Evolutionary conservation across 2,329 filamentous ascomycete genomes (phyloP).

Genomic region (Fusarium ramigenum): DNA sequence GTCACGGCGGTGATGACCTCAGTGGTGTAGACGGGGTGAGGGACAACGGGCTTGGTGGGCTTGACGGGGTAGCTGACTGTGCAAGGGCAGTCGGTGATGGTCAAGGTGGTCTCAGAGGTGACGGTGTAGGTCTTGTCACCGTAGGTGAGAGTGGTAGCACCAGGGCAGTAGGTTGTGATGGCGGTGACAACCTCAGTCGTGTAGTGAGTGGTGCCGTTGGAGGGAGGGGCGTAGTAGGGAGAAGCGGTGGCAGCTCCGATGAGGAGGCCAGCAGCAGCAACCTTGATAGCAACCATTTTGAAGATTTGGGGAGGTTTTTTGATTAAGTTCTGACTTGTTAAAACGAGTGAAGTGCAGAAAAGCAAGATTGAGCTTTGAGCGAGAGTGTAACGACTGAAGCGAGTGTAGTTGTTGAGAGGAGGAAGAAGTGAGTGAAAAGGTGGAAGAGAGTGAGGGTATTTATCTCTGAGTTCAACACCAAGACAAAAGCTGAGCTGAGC

Average conservation of each 20-base stretch:
- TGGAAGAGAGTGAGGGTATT: slow-evolving; percentile 27
- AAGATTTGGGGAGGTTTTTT: background rate
- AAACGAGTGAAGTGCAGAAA: slow-evolving; percentile 28
- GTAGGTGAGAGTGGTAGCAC: slow-evolving; percentile 70
- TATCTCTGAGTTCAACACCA: slow-evolving; percentile 5
- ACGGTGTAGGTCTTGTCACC: slow-evolving; percentile 74
- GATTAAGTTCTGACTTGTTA: slow-evolving; percentile 9
- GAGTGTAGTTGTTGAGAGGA: slow-evolving; percentile 27
- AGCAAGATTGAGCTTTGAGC: slow-evolving; percentile 1
- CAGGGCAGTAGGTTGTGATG: slow-evolving; percentile 78
- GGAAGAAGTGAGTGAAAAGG: background rate
- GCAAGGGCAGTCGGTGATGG: slow-evolving; percentile 77
- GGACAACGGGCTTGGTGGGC: slow-evolving; percentile 22
- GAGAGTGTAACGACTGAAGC: slow-evolving; percentile 31
- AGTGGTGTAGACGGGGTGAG: slow-evolving; percentile 19
- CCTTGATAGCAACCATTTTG: slow-evolving; percentile 28
- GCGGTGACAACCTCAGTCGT: slow-evolving; percentile 72
- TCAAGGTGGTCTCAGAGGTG: slow-evolving; percentile 73
- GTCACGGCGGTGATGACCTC: slow-evolving; percentile 45
- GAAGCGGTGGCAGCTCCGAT: slow-evolving; percentile 25
- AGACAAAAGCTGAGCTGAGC: background rate
- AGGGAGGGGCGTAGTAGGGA: slow-evolving; percentile 9
- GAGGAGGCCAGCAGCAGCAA: slow-evolving; percentile 30
- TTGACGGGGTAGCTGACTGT: slow-evolving; percentile 68
- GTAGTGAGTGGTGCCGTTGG: slow-evolving; percentile 50